A percentile compares a stretch with the other conserved stretches of the same genome.
Evolutionary conservation across 176 grass and related monocot genomes (phyloP).

Genomic region (Zea mays): Zm-B73-REFERENCE-NAM-5.0 NC_050098.1:28732501-28733000

Average conservation of each 20-base stretch:
- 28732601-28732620: conserved; percentile 79
- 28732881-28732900: conserved; percentile 61
- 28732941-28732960: conserved; percentile 93
- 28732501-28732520: conserved; percentile 77
- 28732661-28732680: conserved; percentile 18
- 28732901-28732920: conserved; percentile 82
- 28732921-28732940: conserved; percentile 66
- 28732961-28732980: conserved; percentile 41
- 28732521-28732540: conserved; percentile 87
- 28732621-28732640: conserved; percentile 63
- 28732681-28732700: conserved; percentile 27
- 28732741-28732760: not conserved
- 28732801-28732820: not conserved
- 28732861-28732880: conserved; percentile 24
- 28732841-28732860: conserved; percentile 16
- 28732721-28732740: conserved; percentile 25
- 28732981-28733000: conserved; percentile 77
- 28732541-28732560: conserved; percentile 75
- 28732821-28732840: not conserved
- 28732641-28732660: conserved; percentile 36
- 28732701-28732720: not conserved
- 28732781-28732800: not conserved
- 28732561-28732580: conserved; percentile 56
- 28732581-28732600: conserved; percentile 73
- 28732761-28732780: not conserved